Percentiles rank a stretch among this genome's conserved stretches.
phyloP scores from a whole-genome alignment of 2,329 filamentous ascomycete species.

The Sarocladium brachiariae region DNA sequence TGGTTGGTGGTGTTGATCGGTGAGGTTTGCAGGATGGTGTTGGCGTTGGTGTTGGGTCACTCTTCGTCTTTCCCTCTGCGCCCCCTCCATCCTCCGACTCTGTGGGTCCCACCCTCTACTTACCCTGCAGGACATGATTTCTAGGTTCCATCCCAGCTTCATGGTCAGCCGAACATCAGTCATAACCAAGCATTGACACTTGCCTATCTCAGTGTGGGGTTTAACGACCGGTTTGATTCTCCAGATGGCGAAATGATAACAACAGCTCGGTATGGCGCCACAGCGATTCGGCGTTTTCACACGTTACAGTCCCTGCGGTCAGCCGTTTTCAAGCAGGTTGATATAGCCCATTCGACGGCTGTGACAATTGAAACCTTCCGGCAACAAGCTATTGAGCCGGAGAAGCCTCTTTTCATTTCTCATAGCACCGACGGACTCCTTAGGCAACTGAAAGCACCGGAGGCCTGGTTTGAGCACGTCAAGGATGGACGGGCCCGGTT shows the following conservation, averaged over 20 bases:
- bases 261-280: background rate
- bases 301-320: background rate
- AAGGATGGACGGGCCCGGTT: slow-evolving; percentile 11
- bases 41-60: slow-evolving; percentile 1
- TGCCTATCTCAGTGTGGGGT: too few relatives aligned
- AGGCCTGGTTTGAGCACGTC: slow-evolving; percentile 47
- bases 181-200: too few relatives aligned
- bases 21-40: slow-evolving; percentile 6
- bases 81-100: background rate
- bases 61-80: too few relatives aligned
- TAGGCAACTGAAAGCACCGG: slow-evolving; percentile 45
- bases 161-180: too few relatives aligned
- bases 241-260: slow-evolving; percentile 3
- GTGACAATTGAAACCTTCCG: slow-evolving; percentile 40
- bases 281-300: slow-evolving; percentile 2
- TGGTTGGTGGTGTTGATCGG: background rate
- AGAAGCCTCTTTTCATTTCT: slow-evolving; percentile 43
- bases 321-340: background rate
- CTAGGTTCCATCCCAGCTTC: background rate
- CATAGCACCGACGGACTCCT: slow-evolving; percentile 31
- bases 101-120: background rate
- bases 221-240: too few relatives aligned
- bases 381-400: slow-evolving; percentile 42
- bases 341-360: background rate
- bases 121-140: background rate